Percentiles rank a stretch among this genome's conserved stretches.
Conservation (phyloP, 495 filamentous ascomycete genomes). For the Pseudoneurospora amorphoporcata region DNA sequence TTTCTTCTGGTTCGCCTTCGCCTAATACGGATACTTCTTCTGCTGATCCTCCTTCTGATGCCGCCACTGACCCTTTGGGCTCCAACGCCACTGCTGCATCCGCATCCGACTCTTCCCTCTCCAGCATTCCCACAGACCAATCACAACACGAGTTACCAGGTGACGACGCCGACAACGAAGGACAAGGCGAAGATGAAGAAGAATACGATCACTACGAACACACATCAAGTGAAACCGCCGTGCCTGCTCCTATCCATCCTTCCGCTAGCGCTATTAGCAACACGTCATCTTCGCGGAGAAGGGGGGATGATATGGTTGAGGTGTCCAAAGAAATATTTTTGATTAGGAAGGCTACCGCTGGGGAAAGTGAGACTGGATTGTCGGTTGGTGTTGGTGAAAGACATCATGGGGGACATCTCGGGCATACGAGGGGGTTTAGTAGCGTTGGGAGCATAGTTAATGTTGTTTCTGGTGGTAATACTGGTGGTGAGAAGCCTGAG, state of each 20-base stretch:
- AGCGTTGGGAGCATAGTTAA: not conserved
- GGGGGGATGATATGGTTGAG: not conserved
- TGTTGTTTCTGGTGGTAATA: not conserved
- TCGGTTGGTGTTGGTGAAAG: not conserved
- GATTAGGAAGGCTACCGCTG: constrained; percentile 50
- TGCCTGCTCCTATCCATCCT: not conserved
- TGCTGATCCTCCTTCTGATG: not conserved
- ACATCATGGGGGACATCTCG: not conserved
- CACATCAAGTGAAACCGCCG: not conserved
- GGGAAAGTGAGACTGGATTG: not conserved
- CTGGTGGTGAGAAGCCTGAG: not conserved
- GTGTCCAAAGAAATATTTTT: constrained; percentile 65
- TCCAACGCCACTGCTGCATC: not conserved
- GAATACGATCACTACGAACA: not conserved
- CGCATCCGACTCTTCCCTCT: not conserved
- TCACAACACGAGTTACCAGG: not conserved
- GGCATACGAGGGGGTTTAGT: not conserved
- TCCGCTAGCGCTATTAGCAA: not conserved
- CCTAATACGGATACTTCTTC: not conserved
- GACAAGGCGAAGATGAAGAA: not conserved
- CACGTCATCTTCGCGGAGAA: not conserved
- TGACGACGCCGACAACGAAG: not conserved
- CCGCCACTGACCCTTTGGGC: not conserved
- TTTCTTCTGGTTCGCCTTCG: not conserved
- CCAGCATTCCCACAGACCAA: not conserved